Conservation (phyloP, 2,329 filamentous ascomycete genomes). For the Cladosporium sp. region DNA sequence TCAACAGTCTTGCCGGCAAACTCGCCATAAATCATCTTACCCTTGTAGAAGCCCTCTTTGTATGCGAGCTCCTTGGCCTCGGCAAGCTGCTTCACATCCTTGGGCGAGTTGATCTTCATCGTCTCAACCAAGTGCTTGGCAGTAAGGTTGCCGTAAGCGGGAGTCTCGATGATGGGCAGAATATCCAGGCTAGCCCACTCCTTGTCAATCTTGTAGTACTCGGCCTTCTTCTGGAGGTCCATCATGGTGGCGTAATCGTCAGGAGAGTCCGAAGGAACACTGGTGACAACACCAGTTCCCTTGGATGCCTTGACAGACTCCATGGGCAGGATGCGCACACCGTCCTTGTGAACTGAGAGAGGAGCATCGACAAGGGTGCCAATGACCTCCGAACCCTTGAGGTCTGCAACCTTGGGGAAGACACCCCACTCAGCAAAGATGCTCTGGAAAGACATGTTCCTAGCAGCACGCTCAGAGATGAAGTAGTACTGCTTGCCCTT, state of each 20-base stretch:
- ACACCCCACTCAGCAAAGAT: conserved; percentile 76
- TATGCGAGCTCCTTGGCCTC: conserved; percentile 96
- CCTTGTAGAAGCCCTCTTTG: conserved; percentile 97
- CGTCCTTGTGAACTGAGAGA: conserved; percentile 78
- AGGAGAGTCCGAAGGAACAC: conserved; percentile 90
- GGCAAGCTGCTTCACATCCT: conserved; percentile 85
- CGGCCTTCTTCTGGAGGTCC: conserved; percentile 90
- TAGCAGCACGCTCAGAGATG: conserved; percentile 76
- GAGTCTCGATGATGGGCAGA: conserved; percentile 83
- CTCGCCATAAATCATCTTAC: conserved; percentile 82
- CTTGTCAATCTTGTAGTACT: conserved; percentile 94
- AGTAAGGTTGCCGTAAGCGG: conserved; percentile 79
- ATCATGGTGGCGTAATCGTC: conserved; percentile 90
- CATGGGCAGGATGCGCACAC: conserved; percentile 91
- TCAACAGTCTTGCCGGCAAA: conserved; percentile 86
- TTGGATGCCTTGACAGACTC: conserved; percentile 88
- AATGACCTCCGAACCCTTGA: conserved; percentile 76
- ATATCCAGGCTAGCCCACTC: conserved; percentile 95
- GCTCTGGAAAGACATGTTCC: conserved; percentile 96
- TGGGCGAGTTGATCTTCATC: conserved; percentile 94
- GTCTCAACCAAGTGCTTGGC: conserved; percentile 84
- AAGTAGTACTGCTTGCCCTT: conserved; percentile 71
- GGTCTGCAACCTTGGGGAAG: conserved; percentile 70
- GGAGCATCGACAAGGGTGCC: conserved; percentile 90
- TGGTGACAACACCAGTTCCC: conserved; percentile 95